Evolutionary conservation across 139 green algal species (phyloP).

Genomic region (Parachlorella kessleri): DNA sequence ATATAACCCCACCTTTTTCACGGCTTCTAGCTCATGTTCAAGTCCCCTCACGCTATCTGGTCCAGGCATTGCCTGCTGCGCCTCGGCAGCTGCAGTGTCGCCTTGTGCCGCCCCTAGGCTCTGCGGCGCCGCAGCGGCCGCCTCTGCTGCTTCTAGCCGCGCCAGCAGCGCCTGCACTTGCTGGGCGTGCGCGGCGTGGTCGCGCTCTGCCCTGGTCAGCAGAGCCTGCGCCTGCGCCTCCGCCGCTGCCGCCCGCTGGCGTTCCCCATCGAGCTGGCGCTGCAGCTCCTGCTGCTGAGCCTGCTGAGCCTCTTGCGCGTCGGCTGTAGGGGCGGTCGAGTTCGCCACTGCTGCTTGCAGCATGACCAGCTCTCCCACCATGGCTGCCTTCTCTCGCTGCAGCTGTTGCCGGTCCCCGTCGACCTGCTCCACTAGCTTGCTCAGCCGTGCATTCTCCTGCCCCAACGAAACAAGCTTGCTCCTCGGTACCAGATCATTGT

Average conservation of each 20-base stretch:
- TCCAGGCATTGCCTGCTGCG: too few relatives aligned
- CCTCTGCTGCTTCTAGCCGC: not conserved
- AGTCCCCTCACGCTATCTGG: too few relatives aligned
- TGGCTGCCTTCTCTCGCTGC: constrained; percentile 26
- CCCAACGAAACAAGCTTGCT: not conserved
- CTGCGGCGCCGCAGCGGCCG: too few relatives aligned
- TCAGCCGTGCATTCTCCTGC: constrained; percentile 10
- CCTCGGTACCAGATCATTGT: too few relatives aligned
- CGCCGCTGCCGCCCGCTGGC: not conserved
- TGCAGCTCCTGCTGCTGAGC: not conserved
- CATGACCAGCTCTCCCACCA: constrained; percentile 31
- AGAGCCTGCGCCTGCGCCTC: not conserved
- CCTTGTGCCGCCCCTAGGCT: too few relatives aligned
- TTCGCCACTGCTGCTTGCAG: not conserved
- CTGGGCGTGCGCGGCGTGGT: not conserved
- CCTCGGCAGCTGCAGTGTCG: too few relatives aligned
- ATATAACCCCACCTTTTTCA: too few relatives aligned
- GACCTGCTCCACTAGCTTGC: not conserved
- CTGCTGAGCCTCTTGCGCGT: not conserved
- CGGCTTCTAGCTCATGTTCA: too few relatives aligned
- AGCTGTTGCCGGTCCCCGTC: constrained; percentile 5
- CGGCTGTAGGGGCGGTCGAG: not conserved
- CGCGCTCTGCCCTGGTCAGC: too few relatives aligned
- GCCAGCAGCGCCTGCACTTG: not conserved
- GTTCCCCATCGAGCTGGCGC: not conserved